Evolutionary conservation across 495 filamentous ascomycete species (phyloP), one percentile per base, ranked within the genome.

Genomic region (Penicillium macrosclerotiorum): DNA sequence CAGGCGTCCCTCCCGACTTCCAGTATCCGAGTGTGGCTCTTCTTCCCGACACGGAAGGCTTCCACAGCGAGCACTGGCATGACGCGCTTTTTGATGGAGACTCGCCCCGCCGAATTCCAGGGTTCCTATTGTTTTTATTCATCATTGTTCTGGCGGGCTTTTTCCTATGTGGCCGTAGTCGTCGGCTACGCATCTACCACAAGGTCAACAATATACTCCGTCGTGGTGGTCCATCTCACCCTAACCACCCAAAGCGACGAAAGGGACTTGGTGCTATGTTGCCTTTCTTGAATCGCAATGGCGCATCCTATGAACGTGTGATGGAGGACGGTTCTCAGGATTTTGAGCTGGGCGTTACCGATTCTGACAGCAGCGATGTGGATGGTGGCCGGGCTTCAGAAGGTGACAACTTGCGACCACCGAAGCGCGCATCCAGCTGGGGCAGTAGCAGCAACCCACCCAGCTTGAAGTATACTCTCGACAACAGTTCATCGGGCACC

Each of bases 231-330:
- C 75, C 74, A 3, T 65, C 67, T 13, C 79, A 77, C 20, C 74
- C 76, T 38, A 74, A 71, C 37, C 68, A 81, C 27, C 77, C 76
- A 38, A 67, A 70, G 26, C 72, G 69, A 14, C 66, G 80, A 16
- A 71, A 78, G 30, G 63, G 82, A 19, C 74, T 83, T 6, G 67
- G 68, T 2, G 55, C 76, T 19, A 72, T 81, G 42, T 30, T 74
- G 2, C 68, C 79, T 3, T 71, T 88, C 44, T 74, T 86, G 4
- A 67, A 71, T 17, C 54, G 77, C 12, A 68, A 74, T 17, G 67
- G 66, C 18, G 82, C 89, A 38, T 77, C 79, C 7, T 96, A 96
- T 53, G 90, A 96, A 62, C 83, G 89, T 13, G 85, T 96, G 9
- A 67, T 95, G 37, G 90, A 96, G 63, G 85, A 89, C 47, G 91